These are phyloP conservation scores for Macrolepiota dolichaula DNA, from an alignment of 768 basidiomycete species.

Conservation along the genomic window DNA sequence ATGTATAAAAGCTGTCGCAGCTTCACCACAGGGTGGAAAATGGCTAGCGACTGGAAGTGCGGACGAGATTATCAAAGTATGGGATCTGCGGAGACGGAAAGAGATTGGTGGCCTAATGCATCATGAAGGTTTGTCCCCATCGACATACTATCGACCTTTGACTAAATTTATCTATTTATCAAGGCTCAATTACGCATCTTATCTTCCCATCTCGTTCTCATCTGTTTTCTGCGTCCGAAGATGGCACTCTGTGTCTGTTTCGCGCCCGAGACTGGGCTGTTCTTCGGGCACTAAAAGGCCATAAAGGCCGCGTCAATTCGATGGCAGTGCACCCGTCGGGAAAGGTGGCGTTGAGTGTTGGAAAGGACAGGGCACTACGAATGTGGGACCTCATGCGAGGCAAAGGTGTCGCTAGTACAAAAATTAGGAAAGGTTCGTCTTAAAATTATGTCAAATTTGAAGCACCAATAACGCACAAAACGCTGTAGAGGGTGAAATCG, in stretches of 20 bases:
- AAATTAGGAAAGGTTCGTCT: slow-evolving; percentile 80
- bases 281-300: slow-evolving; percentile 83
- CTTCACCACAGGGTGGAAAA: slow-evolving; percentile 86
- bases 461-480: neutral
- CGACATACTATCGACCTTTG: neutral
- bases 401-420: slow-evolving; percentile 83
- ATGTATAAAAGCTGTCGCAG: slow-evolving; percentile 86
- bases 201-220: slow-evolving; percentile 86
- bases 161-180: neutral
- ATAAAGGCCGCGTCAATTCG: slow-evolving; percentile 89
- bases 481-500: slow-evolving; percentile 80
- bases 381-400: slow-evolving; percentile 99
- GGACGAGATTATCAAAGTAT: slow-evolving; percentile 97
- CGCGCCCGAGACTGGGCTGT: slow-evolving; percentile 93
- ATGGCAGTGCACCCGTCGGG: slow-evolving; percentile 92
- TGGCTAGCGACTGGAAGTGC: slow-evolving; percentile 94
- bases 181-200: slow-evolving; percentile 91
- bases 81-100: slow-evolving; percentile 89
- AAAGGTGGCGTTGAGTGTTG: slow-evolving; percentile 87
- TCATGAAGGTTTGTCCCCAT: slow-evolving; percentile 68
- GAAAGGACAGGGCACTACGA: slow-evolving; percentile 81
- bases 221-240: slow-evolving; percentile 88
- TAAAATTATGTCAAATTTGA: neutral
- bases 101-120: slow-evolving; percentile 95
- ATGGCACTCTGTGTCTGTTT: slow-evolving; percentile 88